Evolutionary conservation across 2,329 filamentous ascomycete species (phyloP).

Genomic region (Hypoxylon sp.): DNA sequence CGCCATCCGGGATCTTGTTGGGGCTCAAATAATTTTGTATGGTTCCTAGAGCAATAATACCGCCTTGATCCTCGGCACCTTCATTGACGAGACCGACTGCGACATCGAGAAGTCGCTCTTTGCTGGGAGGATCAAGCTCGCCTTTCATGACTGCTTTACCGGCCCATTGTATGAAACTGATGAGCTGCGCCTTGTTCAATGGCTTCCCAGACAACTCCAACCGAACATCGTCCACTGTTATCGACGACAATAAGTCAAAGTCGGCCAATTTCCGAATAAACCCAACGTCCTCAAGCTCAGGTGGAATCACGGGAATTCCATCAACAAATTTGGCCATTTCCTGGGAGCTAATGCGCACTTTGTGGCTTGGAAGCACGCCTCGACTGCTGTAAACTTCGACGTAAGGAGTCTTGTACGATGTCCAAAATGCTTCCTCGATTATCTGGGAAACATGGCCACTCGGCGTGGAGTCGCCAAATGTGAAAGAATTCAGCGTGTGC

Average conservation of each 20-base stretch:
- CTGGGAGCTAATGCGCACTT: constrained; percentile 79
- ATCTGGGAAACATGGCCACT: constrained; percentile 83
- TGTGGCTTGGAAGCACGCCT: constrained; percentile 84
- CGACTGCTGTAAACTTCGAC: constrained; percentile 90
- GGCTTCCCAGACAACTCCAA: constrained; percentile 84
- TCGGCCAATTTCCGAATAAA: constrained; percentile 85
- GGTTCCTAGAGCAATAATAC: constrained; percentile 78
- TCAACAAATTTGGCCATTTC: constrained; percentile 78
- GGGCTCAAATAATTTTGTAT: constrained; percentile 79
- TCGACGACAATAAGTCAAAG: constrained; percentile 85
- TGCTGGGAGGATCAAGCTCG: constrained; percentile 74
- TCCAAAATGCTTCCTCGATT: constrained; percentile 97
- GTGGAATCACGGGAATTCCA: constrained; percentile 85
- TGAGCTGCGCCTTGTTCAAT: constrained; percentile 78
- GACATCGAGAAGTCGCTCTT: constrained; percentile 77
- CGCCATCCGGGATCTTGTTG: constrained; percentile 79
- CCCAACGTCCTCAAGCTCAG: constrained; percentile 73
- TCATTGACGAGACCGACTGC: constrained; percentile 76
- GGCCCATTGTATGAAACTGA: constrained; percentile 86
- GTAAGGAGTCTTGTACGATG: constrained; percentile 79
- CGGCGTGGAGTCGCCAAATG: constrained; percentile 88
- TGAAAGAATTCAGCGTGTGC: constrained; percentile 87
- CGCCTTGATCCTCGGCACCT: constrained; percentile 65
- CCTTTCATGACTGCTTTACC: constrained; percentile 74
- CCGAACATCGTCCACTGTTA: constrained; percentile 87